Conservation (phyloP, 2,329 filamentous ascomycete genomes). For the Daldinia sp. region DNA sequence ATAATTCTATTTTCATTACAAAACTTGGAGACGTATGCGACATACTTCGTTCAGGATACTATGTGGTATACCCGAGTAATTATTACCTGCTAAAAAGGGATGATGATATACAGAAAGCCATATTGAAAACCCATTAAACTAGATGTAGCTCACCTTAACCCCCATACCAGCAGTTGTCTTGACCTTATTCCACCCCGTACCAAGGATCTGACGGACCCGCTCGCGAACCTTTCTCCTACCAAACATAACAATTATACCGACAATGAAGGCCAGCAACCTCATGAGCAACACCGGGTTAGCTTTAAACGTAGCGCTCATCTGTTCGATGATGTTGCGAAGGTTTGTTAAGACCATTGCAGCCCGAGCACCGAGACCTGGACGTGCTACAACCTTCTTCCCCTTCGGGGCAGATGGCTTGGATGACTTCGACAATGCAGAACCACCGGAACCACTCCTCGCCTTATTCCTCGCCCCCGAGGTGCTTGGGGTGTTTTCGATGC, state of each 20-base stretch:
- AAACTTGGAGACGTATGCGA: conserved; percentile 12
- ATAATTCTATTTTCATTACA: conserved; percentile 15
- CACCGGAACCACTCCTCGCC: conserved; percentile 44
- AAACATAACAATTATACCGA: conserved; percentile 79
- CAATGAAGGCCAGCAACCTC: conserved; percentile 77
- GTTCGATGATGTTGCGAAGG: conserved; percentile 60
- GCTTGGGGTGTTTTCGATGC: conserved; percentile 65
- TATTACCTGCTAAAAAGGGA: conserved; percentile 39
- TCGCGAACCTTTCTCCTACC: conserved; percentile 79
- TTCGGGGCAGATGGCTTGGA: conserved; percentile 43
- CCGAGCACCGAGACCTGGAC: conserved; percentile 54
- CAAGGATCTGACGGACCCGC: conserved; percentile 73
- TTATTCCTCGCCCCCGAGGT: conserved; percentile 48
- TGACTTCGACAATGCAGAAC: conserved; percentile 46
- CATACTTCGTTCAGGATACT: conserved; percentile 20
- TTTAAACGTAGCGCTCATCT: conserved; percentile 59
- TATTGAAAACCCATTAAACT: conserved; percentile 42
- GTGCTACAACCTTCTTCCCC: conserved; percentile 46
- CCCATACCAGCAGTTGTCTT: conserved; percentile 91
- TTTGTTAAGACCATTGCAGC: conserved; percentile 63
- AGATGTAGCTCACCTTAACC: conserved; percentile 97
- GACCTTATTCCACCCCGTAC: conserved; percentile 80
- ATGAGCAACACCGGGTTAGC: conserved; percentile 66
- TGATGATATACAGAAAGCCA: conserved; percentile 28
- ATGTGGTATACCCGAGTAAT: conserved; percentile 24